Base-by-base conservation (phyloP, 208 protist species). In the Trypanosoma theileri region DNA sequence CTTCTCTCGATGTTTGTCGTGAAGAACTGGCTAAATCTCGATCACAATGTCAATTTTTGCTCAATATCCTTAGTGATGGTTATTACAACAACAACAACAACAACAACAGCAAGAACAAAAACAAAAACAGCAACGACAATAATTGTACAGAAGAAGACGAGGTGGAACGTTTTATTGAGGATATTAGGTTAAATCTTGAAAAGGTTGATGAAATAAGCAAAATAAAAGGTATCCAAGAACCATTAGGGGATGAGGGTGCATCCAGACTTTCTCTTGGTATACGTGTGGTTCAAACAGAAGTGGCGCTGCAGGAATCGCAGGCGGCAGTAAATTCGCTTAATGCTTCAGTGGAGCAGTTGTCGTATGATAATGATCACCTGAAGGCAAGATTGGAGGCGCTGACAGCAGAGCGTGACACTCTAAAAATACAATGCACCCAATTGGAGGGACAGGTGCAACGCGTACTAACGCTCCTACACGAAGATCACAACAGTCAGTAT, bases 391-490 rank as follows among this genome's bases (percentile, higher is more conserved):
- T 63, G 17, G 44, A 40, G 19, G 4, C 31, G 21, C 12, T 66
- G 28, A 26, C 22, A 21, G 19, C 7, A 8, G 60, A 66, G n/a
- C 48, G 60, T n/a, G 60, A 66, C 14, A 26, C 28, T 21, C 66
- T 91, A 42, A 31, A 85, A 52, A 81, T 88, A 69, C 80, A 71
- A 42, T 86, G 66, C 50, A 66, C 58, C 11, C 79, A 87, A 35
- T 66, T 93, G 1, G 84, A 93, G 56, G 88, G 88, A 0, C 88
- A 93, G 67, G 65, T 93, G 35, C 82, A 91, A 53, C 81, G 88
- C 3, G 51, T 92, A 24, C 54, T 91, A 24, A 65, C 56, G 12
- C 61, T 74, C 19, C 9, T 41, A 19, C 60, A 59, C 21, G 52
- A 55, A 9, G 55, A 26, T 48, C 45, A 17, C 19, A 68, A 16